Evolutionary conservation across 208 protist species (phyloP), one percentile per base, ranked within the genome.

Genomic region (Herpetomonas samuelpessoai): DNA sequence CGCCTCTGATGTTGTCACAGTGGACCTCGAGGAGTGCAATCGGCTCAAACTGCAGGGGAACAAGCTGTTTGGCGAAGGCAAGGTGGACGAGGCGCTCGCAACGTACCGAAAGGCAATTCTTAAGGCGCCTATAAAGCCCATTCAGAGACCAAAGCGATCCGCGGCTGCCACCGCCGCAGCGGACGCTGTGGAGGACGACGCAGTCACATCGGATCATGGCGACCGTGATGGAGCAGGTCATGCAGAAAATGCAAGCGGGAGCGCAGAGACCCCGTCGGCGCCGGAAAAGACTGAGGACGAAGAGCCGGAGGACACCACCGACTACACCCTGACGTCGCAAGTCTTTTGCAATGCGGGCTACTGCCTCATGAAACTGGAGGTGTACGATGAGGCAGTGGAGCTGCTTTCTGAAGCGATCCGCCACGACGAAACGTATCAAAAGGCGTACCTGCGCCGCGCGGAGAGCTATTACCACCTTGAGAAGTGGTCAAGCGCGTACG

Each of bases 331-430:
- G 7, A 93, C 84, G 3, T 74, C 86, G 46, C 84, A 93, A 68
- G 69, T 95, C 14, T 94, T 84, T 68, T 88, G 84, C 72, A 97
- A 97, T 67, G 76, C 86, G 4, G 86, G 86, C 19, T 65, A 86
- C 24, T 93, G 84, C 50, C 62, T 91, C 2, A 82, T 87, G 59
- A 91, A 88, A 39, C 65, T 83, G 46, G 67, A 79, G 12, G 59
- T 83, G n/a, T 71, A 75, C 25, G 72, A 96, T 6, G 85, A 93
- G 19, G 92, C 92, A 4, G 66, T 91, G 6, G 63, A 71, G 21
- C 71, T 94, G 65, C 76, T 93, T 12, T 86, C 62, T 3, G 82
- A 95, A 66, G 91, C 96, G 7, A 67, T 98, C 12, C 81, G 87
- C 3, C 84, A 96, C 52, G 76, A 96, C 45, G 63, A 71, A 16